phyloP scores from a whole-genome alignment of 2,329 filamentous ascomycete species.

The Pleoardoris graminearum region DNA sequence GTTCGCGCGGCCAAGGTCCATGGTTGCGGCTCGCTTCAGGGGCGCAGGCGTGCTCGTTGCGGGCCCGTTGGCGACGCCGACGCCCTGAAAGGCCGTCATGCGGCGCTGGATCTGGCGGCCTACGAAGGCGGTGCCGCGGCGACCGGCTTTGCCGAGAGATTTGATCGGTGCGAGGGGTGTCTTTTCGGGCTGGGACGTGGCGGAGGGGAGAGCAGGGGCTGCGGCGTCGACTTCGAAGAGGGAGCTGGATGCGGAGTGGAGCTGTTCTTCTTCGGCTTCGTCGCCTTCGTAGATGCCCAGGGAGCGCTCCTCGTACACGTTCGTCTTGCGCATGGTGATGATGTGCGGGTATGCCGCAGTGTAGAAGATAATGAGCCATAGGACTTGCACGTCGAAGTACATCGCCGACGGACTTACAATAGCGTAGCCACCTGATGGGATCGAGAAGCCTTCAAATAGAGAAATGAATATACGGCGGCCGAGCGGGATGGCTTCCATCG shows the following conservation, averaged over 20 bases:
- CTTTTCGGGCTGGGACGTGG: slow-evolving; percentile 10
- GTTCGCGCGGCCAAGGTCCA: slow-evolving; percentile 23
- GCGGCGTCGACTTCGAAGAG: slow-evolving; percentile 24
- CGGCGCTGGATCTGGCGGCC: slow-evolving; percentile 25
- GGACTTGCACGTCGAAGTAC: slow-evolving; percentile 27
- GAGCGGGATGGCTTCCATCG: slow-evolving; percentile 24
- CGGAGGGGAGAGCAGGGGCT: slow-evolving; percentile 14
- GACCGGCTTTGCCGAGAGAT: slow-evolving; percentile 12
- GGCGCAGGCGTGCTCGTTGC: slow-evolving; percentile 12
- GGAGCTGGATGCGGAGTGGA: slow-evolving; percentile 25
- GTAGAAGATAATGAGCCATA: slow-evolving; percentile 27
- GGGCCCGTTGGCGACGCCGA: slow-evolving; percentile 20
- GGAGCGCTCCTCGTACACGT: slow-evolving; percentile 26
- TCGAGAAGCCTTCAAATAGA: slow-evolving; percentile 29
- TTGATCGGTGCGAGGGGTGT: slow-evolving; percentile 12
- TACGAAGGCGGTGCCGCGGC: slow-evolving; percentile 25
- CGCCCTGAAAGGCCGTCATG: slow-evolving; percentile 28
- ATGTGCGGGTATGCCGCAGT: slow-evolving; percentile 27
- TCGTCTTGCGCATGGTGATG: slow-evolving; percentile 28
- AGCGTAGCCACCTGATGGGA: slow-evolving; percentile 27
- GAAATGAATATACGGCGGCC: slow-evolving; percentile 26
- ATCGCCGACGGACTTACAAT: slow-evolving; percentile 25
- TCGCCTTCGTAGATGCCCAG: slow-evolving; percentile 26
- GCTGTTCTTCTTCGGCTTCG: slow-evolving; percentile 24
- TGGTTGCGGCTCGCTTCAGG: slow-evolving; percentile 15